Percentiles rank a stretch among this genome's conserved stretches.
phyloP scores from a whole-genome alignment of 2,329 filamentous ascomycete genomes.

The Blastomyces gilchristii region DNA sequence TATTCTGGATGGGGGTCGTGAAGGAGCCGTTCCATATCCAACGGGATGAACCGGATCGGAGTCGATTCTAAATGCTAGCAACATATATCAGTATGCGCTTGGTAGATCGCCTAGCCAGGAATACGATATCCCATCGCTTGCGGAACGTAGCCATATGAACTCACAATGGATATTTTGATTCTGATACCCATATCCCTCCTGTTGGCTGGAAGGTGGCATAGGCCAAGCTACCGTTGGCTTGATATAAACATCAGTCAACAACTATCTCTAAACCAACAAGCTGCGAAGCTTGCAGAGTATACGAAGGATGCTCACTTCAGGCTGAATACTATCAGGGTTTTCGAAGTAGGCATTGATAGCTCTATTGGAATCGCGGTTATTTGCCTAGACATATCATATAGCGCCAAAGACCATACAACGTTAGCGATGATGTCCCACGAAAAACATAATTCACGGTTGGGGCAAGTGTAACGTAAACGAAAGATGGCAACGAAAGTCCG shows the following conservation, averaged over 20 bases:
- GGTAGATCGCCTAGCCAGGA: not conserved
- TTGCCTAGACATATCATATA: constrained; percentile 27
- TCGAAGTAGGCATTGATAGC: constrained; percentile 41
- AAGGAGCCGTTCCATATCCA: constrained; percentile 32
- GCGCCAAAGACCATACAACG: not conserved
- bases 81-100: not conserved
- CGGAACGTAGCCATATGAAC: constrained; percentile 4
- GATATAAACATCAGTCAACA: not conserved
- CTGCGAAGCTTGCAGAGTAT: not conserved
- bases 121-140: constrained; percentile 8
- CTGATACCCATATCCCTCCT: constrained; percentile 17
- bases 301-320: constrained; percentile 21
- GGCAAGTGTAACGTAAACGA: not conserved
- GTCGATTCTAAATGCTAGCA: constrained; percentile 15
- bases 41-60: constrained; percentile 2
- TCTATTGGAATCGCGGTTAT: constrained; percentile 36
- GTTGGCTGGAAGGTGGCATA: constrained; percentile 1
- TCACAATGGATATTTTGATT: constrained; percentile 22
- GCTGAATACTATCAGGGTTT: constrained; percentile 28
- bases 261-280: not conserved
- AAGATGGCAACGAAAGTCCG: not conserved
- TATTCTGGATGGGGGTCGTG: constrained; percentile 39
- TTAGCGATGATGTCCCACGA: not conserved
- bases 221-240: not conserved
- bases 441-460: not conserved